Conservation (phyloP, 371 early-diverging fungal genomes). For the Fennellomyces sp. region DNA sequence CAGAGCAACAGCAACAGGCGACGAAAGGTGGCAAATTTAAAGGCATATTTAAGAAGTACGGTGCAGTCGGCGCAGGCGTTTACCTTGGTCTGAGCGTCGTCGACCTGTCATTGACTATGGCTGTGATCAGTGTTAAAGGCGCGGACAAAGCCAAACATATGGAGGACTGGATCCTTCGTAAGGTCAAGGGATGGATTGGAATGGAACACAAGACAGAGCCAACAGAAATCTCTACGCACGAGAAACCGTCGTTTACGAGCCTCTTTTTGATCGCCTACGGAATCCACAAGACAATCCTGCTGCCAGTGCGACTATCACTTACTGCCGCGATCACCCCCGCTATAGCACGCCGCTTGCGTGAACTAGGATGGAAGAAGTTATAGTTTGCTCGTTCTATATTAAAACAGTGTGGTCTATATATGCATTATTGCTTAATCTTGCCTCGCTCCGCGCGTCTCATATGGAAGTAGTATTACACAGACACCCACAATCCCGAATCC, state of each 20-base stretch:
- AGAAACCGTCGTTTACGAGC: slow-evolving; percentile 27
- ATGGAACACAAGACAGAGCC: slow-evolving; percentile 12
- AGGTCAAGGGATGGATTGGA: slow-evolving; percentile 26
- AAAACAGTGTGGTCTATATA: background rate
- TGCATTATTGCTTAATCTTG: background rate
- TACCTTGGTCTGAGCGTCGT: slow-evolving; percentile 29
- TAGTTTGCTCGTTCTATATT: background rate
- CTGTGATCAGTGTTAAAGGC: slow-evolving; percentile 27
- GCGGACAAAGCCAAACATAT: slow-evolving; percentile 27
- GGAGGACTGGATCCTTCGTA: slow-evolving; percentile 24
- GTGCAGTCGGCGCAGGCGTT: slow-evolving; percentile 31
- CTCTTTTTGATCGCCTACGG: slow-evolving; percentile 39
- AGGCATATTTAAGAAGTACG: slow-evolving; percentile 37
- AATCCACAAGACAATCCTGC: slow-evolving; percentile 38
- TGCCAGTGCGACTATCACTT: slow-evolving; percentile 35
- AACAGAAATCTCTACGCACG: background rate
- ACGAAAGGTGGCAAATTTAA: slow-evolving; percentile 15
- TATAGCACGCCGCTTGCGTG: slow-evolving; percentile 9
- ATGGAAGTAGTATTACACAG: slow-evolving; percentile 70
- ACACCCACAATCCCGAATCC: slow-evolving; percentile 62
- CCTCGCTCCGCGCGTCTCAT: slow-evolving; percentile 56
- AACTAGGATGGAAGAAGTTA: background rate
- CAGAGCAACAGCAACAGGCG: background rate
- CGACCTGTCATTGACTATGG: slow-evolving; percentile 38
- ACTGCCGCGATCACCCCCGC: slow-evolving; percentile 37